Percentiles rank a stretch among this genome's conserved stretches.
Evolutionary conservation across 1,284 basidiomycete species (phyloP).

Genomic region (Ceratobasidium sp.): DNA sequence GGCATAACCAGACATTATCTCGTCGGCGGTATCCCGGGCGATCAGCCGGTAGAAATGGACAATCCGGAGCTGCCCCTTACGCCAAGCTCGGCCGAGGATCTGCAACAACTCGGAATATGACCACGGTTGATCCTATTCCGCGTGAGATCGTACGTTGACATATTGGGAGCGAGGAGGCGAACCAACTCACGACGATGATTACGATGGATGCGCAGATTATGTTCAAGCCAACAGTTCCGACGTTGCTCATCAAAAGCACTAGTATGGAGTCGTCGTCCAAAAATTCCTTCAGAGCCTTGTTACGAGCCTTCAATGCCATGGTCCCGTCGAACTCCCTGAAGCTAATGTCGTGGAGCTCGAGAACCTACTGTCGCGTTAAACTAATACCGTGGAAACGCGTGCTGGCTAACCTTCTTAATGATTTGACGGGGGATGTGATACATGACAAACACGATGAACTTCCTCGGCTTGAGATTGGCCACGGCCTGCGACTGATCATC

Average conservation of each 20-base stretch:
- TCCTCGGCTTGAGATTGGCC: not conserved
- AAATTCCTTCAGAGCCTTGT: not conserved
- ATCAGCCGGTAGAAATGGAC: not conserved
- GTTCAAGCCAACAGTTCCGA: not conserved
- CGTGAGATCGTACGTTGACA: too few species aligned
- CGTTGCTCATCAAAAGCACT: conserved; percentile 4
- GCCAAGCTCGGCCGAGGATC: not conserved
- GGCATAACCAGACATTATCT: not conserved
- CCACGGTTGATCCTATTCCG: conserved; percentile 11
- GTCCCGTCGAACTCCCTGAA: not conserved
- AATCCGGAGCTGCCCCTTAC: not conserved
- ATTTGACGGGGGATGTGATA: not conserved
- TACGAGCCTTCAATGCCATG: not conserved
- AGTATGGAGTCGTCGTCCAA: not conserved
- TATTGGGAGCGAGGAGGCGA: too few species aligned
- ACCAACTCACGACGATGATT: conserved; percentile 4
- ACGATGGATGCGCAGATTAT: not conserved
- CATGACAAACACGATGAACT: conserved; percentile 5
- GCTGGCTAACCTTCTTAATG: not conserved
- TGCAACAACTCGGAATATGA: not conserved
- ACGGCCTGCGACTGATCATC: too few species aligned
- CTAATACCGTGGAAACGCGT: not conserved
- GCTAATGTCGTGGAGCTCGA: not conserved
- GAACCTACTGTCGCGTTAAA: not conserved
- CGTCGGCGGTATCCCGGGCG: not conserved